Evolutionary conservation across 495 filamentous ascomycete genomes (phyloP).

Genomic region (Cercophora newfieldiana): DNA sequence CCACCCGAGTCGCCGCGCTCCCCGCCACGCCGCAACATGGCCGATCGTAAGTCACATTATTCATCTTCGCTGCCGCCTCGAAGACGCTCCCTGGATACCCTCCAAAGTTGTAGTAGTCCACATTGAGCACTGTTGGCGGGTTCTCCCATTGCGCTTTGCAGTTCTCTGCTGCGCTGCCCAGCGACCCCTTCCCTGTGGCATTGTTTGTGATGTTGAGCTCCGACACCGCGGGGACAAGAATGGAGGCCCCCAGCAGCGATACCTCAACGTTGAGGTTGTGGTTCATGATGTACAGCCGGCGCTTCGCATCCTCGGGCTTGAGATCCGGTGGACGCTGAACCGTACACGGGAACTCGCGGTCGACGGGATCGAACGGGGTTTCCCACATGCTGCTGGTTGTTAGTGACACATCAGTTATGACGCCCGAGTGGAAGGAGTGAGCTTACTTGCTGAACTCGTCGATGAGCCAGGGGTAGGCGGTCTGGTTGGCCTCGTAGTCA

Average conservation of each 20-base stretch:
- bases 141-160: conserved; percentile 70
- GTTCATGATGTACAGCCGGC: conserved; percentile 83
- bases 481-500: conserved; percentile 85
- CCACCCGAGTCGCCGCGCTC: conserved; percentile 26
- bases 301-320: conserved; percentile 48
- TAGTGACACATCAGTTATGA: neutral
- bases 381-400: conserved; percentile 58
- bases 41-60: conserved; percentile 78
- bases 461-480: conserved; percentile 70
- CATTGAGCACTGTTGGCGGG: conserved; percentile 81
- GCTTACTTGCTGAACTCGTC: conserved; percentile 64
- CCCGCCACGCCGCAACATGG: conserved; percentile 64
- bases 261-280: conserved; percentile 85
- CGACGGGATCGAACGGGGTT: conserved; percentile 68
- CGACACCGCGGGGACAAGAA: conserved; percentile 76
- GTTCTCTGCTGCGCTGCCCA: conserved; percentile 66
- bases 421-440: neutral
- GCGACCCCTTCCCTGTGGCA: conserved; percentile 62
- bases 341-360: conserved; percentile 64
- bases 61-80: conserved; percentile 80
- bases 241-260: conserved; percentile 53
- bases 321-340: conserved; percentile 70
- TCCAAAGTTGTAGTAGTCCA: conserved; percentile 84
- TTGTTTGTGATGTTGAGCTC: conserved; percentile 70
- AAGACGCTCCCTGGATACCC: conserved; percentile 77